A percentile compares a stretch with the other conserved stretches of the same genome.
Evolutionary conservation across 306 rosid species (phyloP).

Genomic region (Vicia sativa): DNA sequence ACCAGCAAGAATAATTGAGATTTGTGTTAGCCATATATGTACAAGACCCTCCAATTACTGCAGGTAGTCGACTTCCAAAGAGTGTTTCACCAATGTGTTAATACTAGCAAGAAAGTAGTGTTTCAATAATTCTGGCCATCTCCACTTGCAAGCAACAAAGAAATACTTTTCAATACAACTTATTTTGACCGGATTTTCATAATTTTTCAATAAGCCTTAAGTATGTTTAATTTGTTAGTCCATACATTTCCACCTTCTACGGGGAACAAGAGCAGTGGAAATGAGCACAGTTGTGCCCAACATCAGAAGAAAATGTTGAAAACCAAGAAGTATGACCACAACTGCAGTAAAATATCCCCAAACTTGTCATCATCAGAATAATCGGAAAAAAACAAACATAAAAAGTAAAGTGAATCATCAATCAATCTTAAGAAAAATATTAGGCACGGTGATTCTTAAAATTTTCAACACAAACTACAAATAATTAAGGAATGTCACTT

Average conservation of each 20-base stretch:
- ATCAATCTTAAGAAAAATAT: constrained; percentile 5
- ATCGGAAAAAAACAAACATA: not conserved
- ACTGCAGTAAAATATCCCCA: constrained; percentile 64
- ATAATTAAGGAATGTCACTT: constrained; percentile 6
- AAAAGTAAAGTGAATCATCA: constrained; percentile 22
- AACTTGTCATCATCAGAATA: constrained; percentile 34
- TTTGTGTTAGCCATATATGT: constrained; percentile 88
- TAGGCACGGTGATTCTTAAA: not conserved
- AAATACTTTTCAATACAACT: not conserved
- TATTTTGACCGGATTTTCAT: constrained; percentile 4
- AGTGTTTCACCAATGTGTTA: constrained; percentile 77
- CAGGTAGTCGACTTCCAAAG: constrained; percentile 86
- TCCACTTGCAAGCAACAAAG: constrained; percentile 72
- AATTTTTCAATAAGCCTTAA: constrained; percentile 31
- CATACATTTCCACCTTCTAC: constrained; percentile 99
- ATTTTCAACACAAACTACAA: constrained; percentile 14
- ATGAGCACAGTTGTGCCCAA: constrained; percentile 94
- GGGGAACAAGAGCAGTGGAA: constrained; percentile 96
- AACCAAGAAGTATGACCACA: constrained; percentile 97
- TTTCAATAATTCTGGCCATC: constrained; percentile 89
- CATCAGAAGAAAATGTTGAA: constrained; percentile 98
- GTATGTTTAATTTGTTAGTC: constrained; percentile 5
- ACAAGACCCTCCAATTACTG: constrained; percentile 92
- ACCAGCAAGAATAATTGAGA: no score
- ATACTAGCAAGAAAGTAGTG: constrained; percentile 91